Evolutionary conservation across 495 filamentous ascomycete species (phyloP), one percentile per base, ranked within the genome.

Genomic region (Podospora comata): DNA sequence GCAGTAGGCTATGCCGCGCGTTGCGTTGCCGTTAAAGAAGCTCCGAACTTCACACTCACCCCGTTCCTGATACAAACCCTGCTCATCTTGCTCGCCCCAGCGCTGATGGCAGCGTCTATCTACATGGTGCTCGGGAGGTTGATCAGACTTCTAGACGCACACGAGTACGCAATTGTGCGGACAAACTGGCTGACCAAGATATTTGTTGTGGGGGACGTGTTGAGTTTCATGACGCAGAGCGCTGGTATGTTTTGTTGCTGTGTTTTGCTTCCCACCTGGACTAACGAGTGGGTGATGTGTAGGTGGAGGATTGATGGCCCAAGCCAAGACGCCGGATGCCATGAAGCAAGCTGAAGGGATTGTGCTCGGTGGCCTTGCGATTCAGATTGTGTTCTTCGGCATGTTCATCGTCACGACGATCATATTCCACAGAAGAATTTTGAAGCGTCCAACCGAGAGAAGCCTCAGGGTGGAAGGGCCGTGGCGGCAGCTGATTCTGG

Each of bases 1-100:
- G 70, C 83, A 0, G 72, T 86, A 9, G 88, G 88, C n/a, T 89
- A 89, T 69, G 73, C 85, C 48, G 86, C 81, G 54, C 84, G 88
- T 28, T 70, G 79, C 7, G 67, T 85, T 9, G 73, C 77, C 16
- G 76, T 79, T 6, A 67, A 68, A 2, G 67, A 79, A 62, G 65
- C 70, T 4, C 75, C 76, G 16, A 61, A 77, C 30, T 79, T 68
- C 67, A 75, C 71, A 19, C 62, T 72, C 26, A 73, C 75, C 11
- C 80, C 82, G 0, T 88, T 84, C 68, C 62, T 75, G 62, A 26
- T 74, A 9, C 75, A 77, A 28, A 63, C 64, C 27, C 70, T 76
- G 0, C 34, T 80, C 30, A 75, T 84, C 48, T 77, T 85, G 28
- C 71, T 85, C 57, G 81, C 73, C 2, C 83, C 67, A 1, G 69